Evolutionary conservation across 2,329 filamentous ascomycete species (phyloP).

Genomic region (Sporothrix mexicana): DNA sequence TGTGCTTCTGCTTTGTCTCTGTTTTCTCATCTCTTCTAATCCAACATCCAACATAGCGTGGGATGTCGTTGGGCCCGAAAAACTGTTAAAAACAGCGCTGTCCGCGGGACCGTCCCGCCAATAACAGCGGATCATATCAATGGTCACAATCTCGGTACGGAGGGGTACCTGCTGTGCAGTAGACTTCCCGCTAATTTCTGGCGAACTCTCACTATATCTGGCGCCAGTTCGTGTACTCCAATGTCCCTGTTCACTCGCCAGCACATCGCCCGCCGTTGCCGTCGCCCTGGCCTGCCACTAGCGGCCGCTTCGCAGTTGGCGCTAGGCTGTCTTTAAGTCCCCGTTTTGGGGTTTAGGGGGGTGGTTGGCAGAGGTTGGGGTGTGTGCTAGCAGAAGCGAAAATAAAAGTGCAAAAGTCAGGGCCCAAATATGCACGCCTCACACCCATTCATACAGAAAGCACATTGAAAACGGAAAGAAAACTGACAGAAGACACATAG

Average conservation of each 20-base stretch:
- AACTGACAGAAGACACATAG: too few relatives aligned
- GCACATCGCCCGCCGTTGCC: slow-evolving; percentile 2
- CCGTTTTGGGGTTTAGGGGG: too few relatives aligned
- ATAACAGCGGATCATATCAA: slow-evolving; percentile 30
- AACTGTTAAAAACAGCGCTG: slow-evolving; percentile 13
- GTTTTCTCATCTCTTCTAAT: background rate
- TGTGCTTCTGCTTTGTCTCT: slow-evolving; percentile 1
- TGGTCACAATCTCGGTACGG: slow-evolving; percentile 16
- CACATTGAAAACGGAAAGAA: too few relatives aligned
- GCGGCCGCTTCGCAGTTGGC: slow-evolving; percentile 31
- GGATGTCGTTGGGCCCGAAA: background rate
- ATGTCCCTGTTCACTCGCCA: background rate
- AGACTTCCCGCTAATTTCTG: background rate
- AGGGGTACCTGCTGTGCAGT: background rate
- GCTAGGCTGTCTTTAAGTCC: slow-evolving; percentile 17
- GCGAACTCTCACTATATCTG: background rate
- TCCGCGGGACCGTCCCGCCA: slow-evolving; percentile 32
- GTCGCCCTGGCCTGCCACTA: slow-evolving; percentile 26
- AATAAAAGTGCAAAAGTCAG: background rate
- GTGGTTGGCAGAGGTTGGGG: background rate
- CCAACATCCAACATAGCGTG: background rate
- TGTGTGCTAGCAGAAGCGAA: background rate
- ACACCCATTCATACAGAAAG: too few relatives aligned
- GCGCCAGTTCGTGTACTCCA: background rate
- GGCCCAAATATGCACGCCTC: background rate